Percentiles rank a stretch among this genome's conserved stretches.
Conservation (phyloP, 495 filamentous ascomycete species). For the Pyronema omphalodes region DNA sequence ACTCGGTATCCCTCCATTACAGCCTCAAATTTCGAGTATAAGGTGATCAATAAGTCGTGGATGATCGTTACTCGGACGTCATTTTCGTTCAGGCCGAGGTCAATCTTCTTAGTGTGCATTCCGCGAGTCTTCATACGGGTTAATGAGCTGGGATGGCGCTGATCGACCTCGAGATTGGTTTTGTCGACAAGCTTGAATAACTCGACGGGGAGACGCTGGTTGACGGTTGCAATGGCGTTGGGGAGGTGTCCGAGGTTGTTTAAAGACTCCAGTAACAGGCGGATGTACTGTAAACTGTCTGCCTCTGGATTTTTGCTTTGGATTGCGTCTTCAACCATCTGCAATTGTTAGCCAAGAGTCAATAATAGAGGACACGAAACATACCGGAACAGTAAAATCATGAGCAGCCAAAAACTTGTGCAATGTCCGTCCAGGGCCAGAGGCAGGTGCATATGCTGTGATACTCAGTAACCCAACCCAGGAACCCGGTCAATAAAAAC, state of each 20-base stretch:
- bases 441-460: background rate
- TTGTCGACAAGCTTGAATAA: slow-evolving; percentile 86
- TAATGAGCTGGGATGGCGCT: slow-evolving; percentile 61
- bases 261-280: slow-evolving; percentile 68
- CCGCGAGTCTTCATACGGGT: slow-evolving; percentile 21
- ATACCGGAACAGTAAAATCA: slow-evolving; percentile 39
- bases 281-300: slow-evolving; percentile 84
- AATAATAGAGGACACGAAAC: background rate
- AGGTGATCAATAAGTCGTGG: slow-evolving; percentile 71
- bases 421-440: slow-evolving; percentile 34
- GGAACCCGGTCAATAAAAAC: background rate
- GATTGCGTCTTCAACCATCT: slow-evolving; percentile 56
- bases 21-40: slow-evolving; percentile 92
- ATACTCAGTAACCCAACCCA: background rate
- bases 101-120: slow-evolving; percentile 40
- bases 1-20: slow-evolving; percentile 92
- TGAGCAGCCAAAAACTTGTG: slow-evolving; percentile 63
- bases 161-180: slow-evolving; percentile 81
- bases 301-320: slow-evolving; percentile 79
- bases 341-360: slow-evolving; percentile 2
- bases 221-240: slow-evolving; percentile 68
- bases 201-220: slow-evolving; percentile 84
- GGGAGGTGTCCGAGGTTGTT: slow-evolving; percentile 76
- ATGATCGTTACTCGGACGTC: slow-evolving; percentile 63
- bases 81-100: slow-evolving; percentile 45